Evolutionary conservation across 2,329 filamentous ascomycete species (phyloP).

Genomic region (Stachybotrys echinatus): DNA sequence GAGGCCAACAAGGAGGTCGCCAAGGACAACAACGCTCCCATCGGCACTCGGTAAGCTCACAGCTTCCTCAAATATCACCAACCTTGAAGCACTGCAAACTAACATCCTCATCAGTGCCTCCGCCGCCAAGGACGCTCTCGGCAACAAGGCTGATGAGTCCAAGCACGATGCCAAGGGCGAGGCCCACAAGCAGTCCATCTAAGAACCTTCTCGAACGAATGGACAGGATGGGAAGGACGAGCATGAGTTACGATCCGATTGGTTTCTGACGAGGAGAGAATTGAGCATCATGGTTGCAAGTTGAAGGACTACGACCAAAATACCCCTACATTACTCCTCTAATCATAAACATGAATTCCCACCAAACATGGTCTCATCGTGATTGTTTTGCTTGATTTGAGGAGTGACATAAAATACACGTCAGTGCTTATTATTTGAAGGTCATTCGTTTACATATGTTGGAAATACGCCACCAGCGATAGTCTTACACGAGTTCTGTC

Average conservation of each 20-base stretch:
- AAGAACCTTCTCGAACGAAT: conserved; percentile 11
- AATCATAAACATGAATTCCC: background rate
- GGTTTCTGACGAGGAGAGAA: background rate
- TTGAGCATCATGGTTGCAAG: background rate
- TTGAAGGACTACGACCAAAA: background rate
- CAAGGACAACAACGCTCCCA: conserved; percentile 50
- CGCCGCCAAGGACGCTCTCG: conserved; percentile 42
- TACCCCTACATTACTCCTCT: conserved; percentile 8
- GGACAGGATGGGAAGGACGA: background rate
- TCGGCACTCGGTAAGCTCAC: conserved; percentile 45
- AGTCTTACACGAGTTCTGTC: too few species aligned
- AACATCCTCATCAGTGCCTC: conserved; percentile 30
- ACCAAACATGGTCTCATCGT: background rate
- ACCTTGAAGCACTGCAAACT: too few species aligned
- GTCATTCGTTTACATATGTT: too few species aligned
- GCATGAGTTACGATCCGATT: background rate
- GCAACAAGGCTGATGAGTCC: conserved; percentile 39
- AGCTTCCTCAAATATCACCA: too few species aligned
- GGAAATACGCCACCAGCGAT: too few species aligned
- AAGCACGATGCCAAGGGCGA: conserved; percentile 34
- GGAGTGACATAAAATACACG: background rate
- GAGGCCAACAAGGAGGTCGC: conserved; percentile 65
- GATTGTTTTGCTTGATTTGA: too few species aligned
- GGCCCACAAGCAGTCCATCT: conserved; percentile 35
- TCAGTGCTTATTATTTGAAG: too few species aligned